phyloP scores from a whole-genome alignment of 2,329 filamentous ascomycete genomes.

The Stemphylium vesicarium region DNA sequence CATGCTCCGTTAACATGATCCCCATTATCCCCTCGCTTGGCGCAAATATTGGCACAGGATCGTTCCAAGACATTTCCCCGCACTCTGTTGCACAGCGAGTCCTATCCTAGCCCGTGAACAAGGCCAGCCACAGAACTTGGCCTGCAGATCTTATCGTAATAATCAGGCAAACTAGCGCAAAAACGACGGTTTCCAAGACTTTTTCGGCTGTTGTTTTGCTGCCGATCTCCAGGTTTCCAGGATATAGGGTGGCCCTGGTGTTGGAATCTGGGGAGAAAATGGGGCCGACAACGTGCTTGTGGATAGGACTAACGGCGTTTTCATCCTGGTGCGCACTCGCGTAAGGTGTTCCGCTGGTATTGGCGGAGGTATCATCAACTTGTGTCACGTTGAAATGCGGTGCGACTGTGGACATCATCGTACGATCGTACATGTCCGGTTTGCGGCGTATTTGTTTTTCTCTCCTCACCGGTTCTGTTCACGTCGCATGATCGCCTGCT shows the following conservation, averaged over 20 bases:
- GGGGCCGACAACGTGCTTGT: constrained; percentile 4
- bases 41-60: constrained; percentile 21
- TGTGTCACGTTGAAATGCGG: constrained; percentile 1
- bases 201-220: constrained; percentile 3
- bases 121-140: constrained; percentile 13
- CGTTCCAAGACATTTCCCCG: constrained; percentile 33
- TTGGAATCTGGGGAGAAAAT: constrained; percentile 9
- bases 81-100: constrained; percentile 19
- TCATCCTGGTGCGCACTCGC: background rate
- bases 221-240: background rate
- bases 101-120: background rate
- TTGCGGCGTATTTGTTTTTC: background rate
- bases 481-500: background rate
- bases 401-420: constrained; percentile 2
- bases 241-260: background rate
- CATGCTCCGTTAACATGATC: too few species aligned
- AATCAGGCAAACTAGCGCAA: background rate
- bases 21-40: constrained; percentile 1
- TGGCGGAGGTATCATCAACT: background rate
- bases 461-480: background rate
- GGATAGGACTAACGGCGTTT: background rate
- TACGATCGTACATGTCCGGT: background rate
- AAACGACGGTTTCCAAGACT: constrained; percentile 6
- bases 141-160: constrained; percentile 14
- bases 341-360: background rate